Base-by-base conservation (phyloP, 2,329 filamentous ascomycete species). In the Hymenoscyphus infarciens region DNA sequence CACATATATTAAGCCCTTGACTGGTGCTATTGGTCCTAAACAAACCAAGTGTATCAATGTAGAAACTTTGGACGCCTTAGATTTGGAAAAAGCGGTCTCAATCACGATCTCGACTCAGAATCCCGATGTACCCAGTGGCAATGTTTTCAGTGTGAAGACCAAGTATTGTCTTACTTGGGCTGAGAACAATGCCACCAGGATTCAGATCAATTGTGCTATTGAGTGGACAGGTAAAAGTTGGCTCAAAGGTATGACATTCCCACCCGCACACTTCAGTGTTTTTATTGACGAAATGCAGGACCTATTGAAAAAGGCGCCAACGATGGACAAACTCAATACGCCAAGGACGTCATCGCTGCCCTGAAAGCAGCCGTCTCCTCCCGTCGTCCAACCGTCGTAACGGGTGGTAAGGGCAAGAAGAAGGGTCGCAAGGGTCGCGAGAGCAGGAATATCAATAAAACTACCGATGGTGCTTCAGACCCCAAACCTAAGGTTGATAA, bases 151-250 rank as follows among this genome's bases (percentile, higher is more conserved):
- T 42, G 90, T 91, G 55, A 98, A 97, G 77, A 99, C 95, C 2
- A 91, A 90, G 70, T 99, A 98, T 73, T 97, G 96, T 72, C 81
- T 99, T 25, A 91, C 91, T 59, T 99, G 95, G 95, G 92, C 88
- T 3, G 87, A 95, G 58, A 88, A 87, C 66, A 97, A 97, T 71
- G 80, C 86, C 45, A 99, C 96, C 1, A 85, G 92, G 31, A 79
- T 99, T 33, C 86, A 95, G 65, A 89, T 94, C 78, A 97, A 89
- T 68, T 97, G 92, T 75, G 89, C 87, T 1, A 90, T 97, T 53
- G 96, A 99, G 73, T 99, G 96, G 96, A 88, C 89, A 3, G 93
- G 93, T 70, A 99, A 98, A 82, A 97, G 93, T 79, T 99, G 95
- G 95, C 79, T 99, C 55, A 97, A 95, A 80, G 91, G 93, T 96